Conservation (phyloP, 139 green algal species). For the Asterochloris sp. region DNA sequence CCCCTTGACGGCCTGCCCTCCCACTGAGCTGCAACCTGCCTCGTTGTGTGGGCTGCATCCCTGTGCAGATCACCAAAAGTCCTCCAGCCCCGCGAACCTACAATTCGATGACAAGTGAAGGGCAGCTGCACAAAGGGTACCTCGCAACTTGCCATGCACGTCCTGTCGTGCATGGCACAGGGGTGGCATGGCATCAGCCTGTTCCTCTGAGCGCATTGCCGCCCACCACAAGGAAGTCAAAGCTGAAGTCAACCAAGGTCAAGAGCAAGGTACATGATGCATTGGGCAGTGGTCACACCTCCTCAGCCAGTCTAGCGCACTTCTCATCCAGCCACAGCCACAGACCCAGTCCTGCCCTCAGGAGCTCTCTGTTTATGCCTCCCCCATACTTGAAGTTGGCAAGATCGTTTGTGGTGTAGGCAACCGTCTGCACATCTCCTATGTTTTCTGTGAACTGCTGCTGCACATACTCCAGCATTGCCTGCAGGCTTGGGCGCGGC, state of each 20-base stretch:
- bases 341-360: no score
- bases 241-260: not conserved
- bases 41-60: constrained; percentile 42
- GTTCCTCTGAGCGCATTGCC: not conserved
- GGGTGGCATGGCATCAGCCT: not conserved
- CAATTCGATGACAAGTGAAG: not conserved
- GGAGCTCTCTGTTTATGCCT: no score
- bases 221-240: not conserved
- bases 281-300: no score
- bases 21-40: constrained; percentile 72
- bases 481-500: no score
- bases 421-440: no score
- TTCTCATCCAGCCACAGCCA: no score
- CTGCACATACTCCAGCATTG: no score
- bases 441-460: no score
- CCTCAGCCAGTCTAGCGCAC: no score
- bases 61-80: constrained; percentile 67
- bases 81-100: constrained; percentile 57
- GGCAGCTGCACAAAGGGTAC: not conserved
- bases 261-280: no score
- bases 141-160: not conserved
- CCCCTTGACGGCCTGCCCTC: constrained; percentile 60
- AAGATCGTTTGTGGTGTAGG: no score
- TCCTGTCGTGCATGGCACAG: not conserved
- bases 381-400: no score